Evolutionary conservation across 2,329 filamentous ascomycete genomes (phyloP).

Genomic region (Fusarium sp.): DNA sequence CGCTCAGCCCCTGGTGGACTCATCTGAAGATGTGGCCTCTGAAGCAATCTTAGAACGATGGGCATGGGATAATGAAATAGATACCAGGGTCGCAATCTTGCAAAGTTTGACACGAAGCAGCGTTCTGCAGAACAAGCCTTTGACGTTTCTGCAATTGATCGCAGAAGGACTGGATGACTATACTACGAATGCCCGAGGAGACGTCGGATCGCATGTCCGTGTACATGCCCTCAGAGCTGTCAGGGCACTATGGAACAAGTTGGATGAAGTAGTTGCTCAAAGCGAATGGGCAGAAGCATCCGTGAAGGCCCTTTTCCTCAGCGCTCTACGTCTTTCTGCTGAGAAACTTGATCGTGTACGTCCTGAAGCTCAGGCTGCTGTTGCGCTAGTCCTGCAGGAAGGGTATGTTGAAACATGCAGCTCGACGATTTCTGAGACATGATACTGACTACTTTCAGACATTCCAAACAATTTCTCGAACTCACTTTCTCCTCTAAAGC

Average conservation of each 20-base stretch:
- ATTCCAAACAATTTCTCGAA: conserved; percentile 53
- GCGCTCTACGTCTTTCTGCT: conserved; percentile 77
- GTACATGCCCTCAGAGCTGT: conserved; percentile 85
- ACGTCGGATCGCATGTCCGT: conserved; percentile 89
- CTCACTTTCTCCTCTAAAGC: conserved; percentile 70
- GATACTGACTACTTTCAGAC: conserved; percentile 52
- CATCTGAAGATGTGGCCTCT: conserved; percentile 55
- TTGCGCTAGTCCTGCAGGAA: conserved; percentile 62
- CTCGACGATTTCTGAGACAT: not conserved
- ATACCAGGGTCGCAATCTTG: conserved; percentile 69
- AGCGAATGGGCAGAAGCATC: conserved; percentile 50
- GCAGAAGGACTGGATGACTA: conserved; percentile 84
- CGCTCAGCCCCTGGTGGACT: conserved; percentile 60
- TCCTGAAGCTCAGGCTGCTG: conserved; percentile 71
- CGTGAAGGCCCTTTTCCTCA: conserved; percentile 61
- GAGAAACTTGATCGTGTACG: conserved; percentile 95
- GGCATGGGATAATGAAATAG: conserved; percentile 64
- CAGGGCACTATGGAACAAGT: conserved; percentile 69
- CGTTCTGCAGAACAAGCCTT: conserved; percentile 59
- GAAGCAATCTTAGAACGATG: conserved; percentile 67
- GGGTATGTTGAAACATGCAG: conserved; percentile 57
- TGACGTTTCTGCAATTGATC: conserved; percentile 63
- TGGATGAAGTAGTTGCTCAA: conserved; percentile 33
- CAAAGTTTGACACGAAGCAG: conserved; percentile 66
- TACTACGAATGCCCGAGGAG: conserved; percentile 88